Evolutionary conservation across 345 rosid genomes (phyloP).

Genomic region (Corchorus olitorius): DNA sequence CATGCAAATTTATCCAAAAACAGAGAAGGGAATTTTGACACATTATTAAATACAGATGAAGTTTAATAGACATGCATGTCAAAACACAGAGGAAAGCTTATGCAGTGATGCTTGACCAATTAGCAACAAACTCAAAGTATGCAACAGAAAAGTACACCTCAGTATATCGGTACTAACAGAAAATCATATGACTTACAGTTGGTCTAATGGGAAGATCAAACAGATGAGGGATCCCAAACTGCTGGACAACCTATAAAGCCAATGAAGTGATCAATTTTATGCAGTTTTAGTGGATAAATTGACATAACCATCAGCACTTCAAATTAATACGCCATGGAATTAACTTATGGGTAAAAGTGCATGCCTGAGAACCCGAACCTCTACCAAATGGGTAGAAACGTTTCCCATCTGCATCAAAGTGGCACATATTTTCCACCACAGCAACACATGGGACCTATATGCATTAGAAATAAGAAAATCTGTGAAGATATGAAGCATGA

Average conservation of each 20-base stretch:
- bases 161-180: not conserved
- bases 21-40: not conserved
- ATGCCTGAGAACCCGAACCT: slow-evolving; percentile 97
- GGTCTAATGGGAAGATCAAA: slow-evolving; percentile 96
- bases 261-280: slow-evolving; percentile 16
- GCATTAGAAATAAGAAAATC: slow-evolving; percentile 20
- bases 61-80: not conserved
- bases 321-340: slow-evolving; percentile 10
- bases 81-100: not conserved
- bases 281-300: not conserved
- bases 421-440: slow-evolving; percentile 97
- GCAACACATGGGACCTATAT: slow-evolving; percentile 95
- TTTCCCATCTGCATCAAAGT: slow-evolving; percentile 95
- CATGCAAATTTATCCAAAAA: not conserved
- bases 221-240: slow-evolving; percentile 96
- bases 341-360: slow-evolving; percentile 23
- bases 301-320: not conserved
- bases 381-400: slow-evolving; percentile 94
- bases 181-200: slow-evolving; percentile 48
- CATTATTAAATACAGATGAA: not conserved
- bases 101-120: not conserved
- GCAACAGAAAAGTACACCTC: slow-evolving; percentile 3
- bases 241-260: slow-evolving; percentile 78
- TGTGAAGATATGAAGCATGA: not conserved
- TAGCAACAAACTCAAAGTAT: not conserved